Evolutionary conservation across 139 green algal species (phyloP).

Genomic region (Eudorina sp.): DNA sequence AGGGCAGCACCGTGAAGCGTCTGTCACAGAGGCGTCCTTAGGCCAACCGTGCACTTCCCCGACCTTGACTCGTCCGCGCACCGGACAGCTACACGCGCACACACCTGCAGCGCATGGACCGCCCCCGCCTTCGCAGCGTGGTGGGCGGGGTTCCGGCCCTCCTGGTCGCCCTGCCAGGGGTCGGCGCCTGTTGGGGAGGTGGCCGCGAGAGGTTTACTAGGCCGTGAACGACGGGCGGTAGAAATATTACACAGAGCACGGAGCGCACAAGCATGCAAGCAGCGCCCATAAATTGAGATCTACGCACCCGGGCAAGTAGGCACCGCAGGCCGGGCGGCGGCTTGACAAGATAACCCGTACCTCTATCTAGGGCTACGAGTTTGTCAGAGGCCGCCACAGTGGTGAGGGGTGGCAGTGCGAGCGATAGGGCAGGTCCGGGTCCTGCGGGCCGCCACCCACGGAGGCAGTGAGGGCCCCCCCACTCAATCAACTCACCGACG

Average conservation of each 20-base stretch:
- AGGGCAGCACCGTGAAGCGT: not conserved
- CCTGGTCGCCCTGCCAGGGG: constrained; percentile 38
- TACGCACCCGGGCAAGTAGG: not conserved
- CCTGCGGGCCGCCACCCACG: no score
- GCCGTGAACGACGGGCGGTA: no score
- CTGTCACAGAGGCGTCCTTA: not conserved
- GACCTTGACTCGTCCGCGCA: no score
- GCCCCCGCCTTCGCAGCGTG: constrained; percentile 15
- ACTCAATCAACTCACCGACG: constrained; percentile 12
- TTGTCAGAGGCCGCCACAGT: no score
- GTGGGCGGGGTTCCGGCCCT: constrained; percentile 31
- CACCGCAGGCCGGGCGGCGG: no score
- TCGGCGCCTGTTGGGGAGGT: constrained; percentile 32
- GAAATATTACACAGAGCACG: not conserved
- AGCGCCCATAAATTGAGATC: no score
- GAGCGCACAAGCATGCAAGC: no score
- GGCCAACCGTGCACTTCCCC: no score
- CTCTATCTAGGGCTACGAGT: not conserved
- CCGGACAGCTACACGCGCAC: no score
- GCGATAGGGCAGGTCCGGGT: no score
- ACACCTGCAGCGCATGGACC: constrained; percentile 25
- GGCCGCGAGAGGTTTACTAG: not conserved
- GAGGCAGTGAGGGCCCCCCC: no score
- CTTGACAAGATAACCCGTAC: not conserved
- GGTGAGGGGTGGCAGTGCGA: no score